Percentiles rank a stretch among this genome's conserved stretches.
These are phyloP conservation scores for Neonectria punicea DNA, from an alignment of 2,329 filamentous ascomycete genomes.

Conservation along the genomic window DNA sequence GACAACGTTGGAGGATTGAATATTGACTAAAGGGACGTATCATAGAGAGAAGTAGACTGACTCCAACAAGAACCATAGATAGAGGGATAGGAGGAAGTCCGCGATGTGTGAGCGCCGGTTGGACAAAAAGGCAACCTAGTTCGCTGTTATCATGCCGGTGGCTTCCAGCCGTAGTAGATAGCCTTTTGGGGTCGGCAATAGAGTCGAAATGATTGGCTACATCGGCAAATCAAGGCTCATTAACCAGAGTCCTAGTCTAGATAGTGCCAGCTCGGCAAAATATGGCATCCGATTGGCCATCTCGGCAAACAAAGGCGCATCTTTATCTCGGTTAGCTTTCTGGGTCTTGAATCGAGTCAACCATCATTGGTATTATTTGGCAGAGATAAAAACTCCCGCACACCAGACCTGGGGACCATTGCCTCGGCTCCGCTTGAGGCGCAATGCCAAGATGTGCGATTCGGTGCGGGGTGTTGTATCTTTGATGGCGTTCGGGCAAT, in stretches of 20 bases:
- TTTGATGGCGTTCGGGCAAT: too few relatives aligned
- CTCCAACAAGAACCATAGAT: neutral
- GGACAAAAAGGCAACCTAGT: neutral
- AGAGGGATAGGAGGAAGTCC: neutral
- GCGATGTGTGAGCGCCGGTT: neutral
- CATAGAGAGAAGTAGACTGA: neutral
- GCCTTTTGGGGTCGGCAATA: slow-evolving; percentile 17
- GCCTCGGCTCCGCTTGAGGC: too few relatives aligned
- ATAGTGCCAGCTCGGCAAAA: neutral
- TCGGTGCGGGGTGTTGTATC: too few relatives aligned
- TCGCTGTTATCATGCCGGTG: slow-evolving; percentile 12
- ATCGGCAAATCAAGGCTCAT: slow-evolving; percentile 24
- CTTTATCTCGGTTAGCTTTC: neutral
- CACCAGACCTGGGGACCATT: too few relatives aligned
- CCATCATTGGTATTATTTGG: too few relatives aligned
- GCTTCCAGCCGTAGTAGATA: slow-evolving; percentile 15
- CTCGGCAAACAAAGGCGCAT: slow-evolving; percentile 24
- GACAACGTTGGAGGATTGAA: neutral
- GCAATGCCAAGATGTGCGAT: too few relatives aligned
- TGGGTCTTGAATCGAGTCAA: neutral
- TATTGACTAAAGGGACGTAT: neutral
- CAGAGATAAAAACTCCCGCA: too few relatives aligned
- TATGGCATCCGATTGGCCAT: slow-evolving; percentile 25
- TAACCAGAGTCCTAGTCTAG: neutral
- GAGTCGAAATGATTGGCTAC: slow-evolving; percentile 14